Evolutionary conservation across 176 grass and related monocot species (phyloP).

Genomic region (Pontederia crassipes): DNA sequence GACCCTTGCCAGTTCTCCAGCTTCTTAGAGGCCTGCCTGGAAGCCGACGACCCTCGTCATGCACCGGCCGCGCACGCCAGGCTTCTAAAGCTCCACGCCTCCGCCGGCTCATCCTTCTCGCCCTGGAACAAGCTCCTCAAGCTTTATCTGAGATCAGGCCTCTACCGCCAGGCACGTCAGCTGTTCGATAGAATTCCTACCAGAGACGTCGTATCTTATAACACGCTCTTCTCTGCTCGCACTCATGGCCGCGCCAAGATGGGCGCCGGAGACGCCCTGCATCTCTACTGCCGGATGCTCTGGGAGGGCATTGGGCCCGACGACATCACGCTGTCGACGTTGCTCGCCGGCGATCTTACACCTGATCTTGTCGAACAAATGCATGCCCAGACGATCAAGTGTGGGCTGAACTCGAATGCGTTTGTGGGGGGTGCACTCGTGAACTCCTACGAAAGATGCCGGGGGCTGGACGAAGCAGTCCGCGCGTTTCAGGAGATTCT

Average conservation of each 20-base stretch:
- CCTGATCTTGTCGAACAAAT: conserved; percentile 18
- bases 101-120: neutral
- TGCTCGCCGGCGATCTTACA: conserved; percentile 2
- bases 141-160: conserved; percentile 4
- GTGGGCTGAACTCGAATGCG: conserved; percentile 14
- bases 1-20: neutral
- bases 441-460: conserved; percentile 13
- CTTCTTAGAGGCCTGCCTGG: neutral
- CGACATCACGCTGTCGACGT: conserved; percentile 20
- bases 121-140: conserved; percentile 27
- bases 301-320: conserved; percentile 7
- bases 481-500: conserved; percentile 20
- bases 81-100: conserved; percentile 14
- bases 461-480: conserved; percentile 9
- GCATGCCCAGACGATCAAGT: conserved; percentile 18
- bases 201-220: conserved; percentile 27
- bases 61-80: conserved; percentile 2
- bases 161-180: neutral
- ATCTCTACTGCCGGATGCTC: conserved; percentile 22
- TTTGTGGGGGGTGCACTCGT: conserved; percentile 30
- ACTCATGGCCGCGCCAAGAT: neutral
- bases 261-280: neutral
- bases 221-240: conserved; percentile 23
- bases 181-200: conserved; percentile 41
- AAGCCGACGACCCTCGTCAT: neutral